A percentile compares a stretch with the other conserved stretches of the same genome.
phyloP scores from a whole-genome alignment of 2,329 filamentous ascomycete species.

The Colletotrichum sidae region DNA sequence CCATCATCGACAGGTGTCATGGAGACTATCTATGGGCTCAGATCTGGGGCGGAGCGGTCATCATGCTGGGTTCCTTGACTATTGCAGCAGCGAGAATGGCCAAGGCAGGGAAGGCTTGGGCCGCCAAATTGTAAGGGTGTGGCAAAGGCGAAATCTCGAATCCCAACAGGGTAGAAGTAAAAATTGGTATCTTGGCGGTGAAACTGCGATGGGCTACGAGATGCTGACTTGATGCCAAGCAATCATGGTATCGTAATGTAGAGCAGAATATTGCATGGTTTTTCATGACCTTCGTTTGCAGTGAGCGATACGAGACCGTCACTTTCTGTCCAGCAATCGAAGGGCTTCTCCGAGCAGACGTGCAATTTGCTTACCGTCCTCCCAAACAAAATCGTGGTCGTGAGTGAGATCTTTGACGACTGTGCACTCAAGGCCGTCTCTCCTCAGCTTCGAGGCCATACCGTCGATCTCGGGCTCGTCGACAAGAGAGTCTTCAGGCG shows the following conservation, averaged over 20 bases:
- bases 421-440: conserved; percentile 49
- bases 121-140: conserved; percentile 47
- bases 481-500: conserved; percentile 61
- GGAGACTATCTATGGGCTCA: conserved; percentile 58
- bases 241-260: too few species aligned
- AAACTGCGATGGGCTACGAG: background rate
- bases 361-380: conserved; percentile 68
- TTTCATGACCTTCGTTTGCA: background rate
- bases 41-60: conserved; percentile 58
- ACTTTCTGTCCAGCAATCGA: conserved; percentile 17
- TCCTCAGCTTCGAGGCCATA: conserved; percentile 62
- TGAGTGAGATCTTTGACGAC: conserved; percentile 61
- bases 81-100: conserved; percentile 48
- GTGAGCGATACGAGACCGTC: background rate
- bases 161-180: background rate
- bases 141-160: background rate
- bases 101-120: conserved; percentile 50
- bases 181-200: conserved; percentile 23
- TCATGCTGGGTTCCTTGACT: conserved; percentile 47
- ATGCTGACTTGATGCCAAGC: background rate
- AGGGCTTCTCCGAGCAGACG: conserved; percentile 52
- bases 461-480: conserved; percentile 68
- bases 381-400: conserved; percentile 73
- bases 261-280: background rate
- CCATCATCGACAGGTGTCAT: conserved; percentile 55